phyloP scores from a whole-genome alignment of 163 green algal species.

The Scenedesmus sp. region DNA sequence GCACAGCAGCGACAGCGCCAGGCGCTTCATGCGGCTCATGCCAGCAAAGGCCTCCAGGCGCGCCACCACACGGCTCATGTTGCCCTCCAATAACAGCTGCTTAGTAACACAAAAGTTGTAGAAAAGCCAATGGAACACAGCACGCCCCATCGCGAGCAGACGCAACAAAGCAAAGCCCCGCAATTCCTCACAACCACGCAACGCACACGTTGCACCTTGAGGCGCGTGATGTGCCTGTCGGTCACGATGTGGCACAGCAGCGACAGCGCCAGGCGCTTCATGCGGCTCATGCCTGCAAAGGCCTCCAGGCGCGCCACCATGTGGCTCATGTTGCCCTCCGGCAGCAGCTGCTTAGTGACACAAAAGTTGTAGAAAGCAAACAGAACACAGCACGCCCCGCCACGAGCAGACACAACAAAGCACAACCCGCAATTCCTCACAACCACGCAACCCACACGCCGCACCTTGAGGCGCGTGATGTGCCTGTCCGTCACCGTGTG shows the following conservation, averaged over 20 bases:
- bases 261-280: conserved; percentile 57
- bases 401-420: background rate
- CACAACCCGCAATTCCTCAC: background rate
- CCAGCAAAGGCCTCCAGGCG: conserved; percentile 87
- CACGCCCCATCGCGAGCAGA: background rate
- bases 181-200: background rate
- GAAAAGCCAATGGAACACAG: background rate
- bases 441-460: background rate
- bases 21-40: conserved; percentile 58
- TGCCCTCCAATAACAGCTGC: background rate
- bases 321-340: conserved; percentile 51
- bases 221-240: conserved; percentile 82
- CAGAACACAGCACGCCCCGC: background rate
- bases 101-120: background rate
- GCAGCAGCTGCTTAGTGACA: background rate
- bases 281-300: conserved; percentile 73
- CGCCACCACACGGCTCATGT: conserved; percentile 76
- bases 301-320: conserved; percentile 88
- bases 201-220: conserved; percentile 66
- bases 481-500: conserved; percentile 85
- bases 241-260: conserved; percentile 88
- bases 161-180: background rate
- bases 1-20: conserved; percentile 79
- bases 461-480: conserved; percentile 79
- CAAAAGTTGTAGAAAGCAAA: background rate